Evolutionary conservation across 2,329 filamentous ascomycete genomes (phyloP), one percentile per base, ranked within the genome.

Genomic region (Fusarium xylarioides): DNA sequence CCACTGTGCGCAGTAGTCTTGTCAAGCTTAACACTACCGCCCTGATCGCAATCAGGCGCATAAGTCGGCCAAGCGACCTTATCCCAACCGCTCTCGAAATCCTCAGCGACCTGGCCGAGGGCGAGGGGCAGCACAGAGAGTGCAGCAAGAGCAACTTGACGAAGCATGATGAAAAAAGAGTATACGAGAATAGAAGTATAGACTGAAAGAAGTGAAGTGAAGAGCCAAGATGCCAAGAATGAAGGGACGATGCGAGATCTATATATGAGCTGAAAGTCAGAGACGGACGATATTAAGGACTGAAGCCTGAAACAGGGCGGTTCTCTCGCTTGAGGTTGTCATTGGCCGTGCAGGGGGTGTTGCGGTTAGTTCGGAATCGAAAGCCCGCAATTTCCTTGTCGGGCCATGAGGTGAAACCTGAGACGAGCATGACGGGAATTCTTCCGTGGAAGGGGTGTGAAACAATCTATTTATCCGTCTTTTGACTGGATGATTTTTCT

Each of bases 51-150:
- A 80, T 90, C 88, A 7, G 84, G 80, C 7, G 89, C 88, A 71
- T 90, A 91, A 12, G 82, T 88, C 1, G 88, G 86, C 89, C 89
- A 91, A 64, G 85, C 83, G 1, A 86, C 81, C 71, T 87, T 77
- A 75, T 91, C 86, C 87, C 85, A 90, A 46, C 89, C 89, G 61
- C 77, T 83, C 77, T 91, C 89, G 65, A 91, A 91, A 76, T 84
- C 86, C 47, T 88, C 86, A 3, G 85, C 83, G 72, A 90, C 81
- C 75, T 90, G 88, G 63, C 83, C 88, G 26, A 88, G 73, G 32
- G 87, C 81, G 55, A 84, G 80, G 4, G 86, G 85, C 44, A 86
- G 77, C 46, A 87, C 79, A 15, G 84, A 82, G 11, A 88, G 80
- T 59, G 84, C 84, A 60, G 88, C 78, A 74, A 75, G 59, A 86